A percentile compares a stretch with the other conserved stretches of the same genome.
Evolutionary conservation across 345 rosid genomes (phyloP).

Genomic region (Arabidopsis arenosa): DNA sequence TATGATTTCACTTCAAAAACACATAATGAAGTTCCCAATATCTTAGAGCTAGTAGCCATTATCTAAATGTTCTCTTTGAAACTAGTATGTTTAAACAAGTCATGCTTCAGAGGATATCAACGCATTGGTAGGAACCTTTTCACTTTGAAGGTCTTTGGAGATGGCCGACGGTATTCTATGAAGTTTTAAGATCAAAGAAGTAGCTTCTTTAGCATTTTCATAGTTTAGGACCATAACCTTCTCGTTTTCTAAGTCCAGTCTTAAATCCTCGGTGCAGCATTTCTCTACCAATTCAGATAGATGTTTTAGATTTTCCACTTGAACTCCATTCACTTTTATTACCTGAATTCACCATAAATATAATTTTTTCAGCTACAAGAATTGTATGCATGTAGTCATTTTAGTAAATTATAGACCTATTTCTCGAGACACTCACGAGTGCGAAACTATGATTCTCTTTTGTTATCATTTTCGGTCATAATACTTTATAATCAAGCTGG

Average conservation of each 20-base stretch:
- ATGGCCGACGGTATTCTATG: background rate
- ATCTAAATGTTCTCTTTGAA: no score
- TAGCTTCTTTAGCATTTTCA: background rate
- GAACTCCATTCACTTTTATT: no score
- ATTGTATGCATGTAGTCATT: no score
- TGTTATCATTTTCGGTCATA: no score
- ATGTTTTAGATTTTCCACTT: no score
- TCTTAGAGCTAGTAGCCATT: no score
- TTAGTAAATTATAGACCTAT: background rate
- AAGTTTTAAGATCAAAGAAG: background rate
- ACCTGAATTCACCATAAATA: background rate
- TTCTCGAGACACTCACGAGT: background rate
- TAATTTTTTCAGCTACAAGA: background rate
- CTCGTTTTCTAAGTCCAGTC: background rate
- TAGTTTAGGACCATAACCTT: background rate
- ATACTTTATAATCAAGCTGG: no score
- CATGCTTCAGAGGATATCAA: background rate
- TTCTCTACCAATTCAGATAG: no score
- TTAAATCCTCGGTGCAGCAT: no score
- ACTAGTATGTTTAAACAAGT: background rate
- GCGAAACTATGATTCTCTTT: no score
- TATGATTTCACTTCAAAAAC: no score
- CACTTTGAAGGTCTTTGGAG: background rate
- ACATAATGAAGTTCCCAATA: no score
- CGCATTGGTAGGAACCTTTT: background rate